Evolutionary conservation across 192 early-diverging fungal species (phyloP), one percentile per base, ranked within the genome.

Genomic region (Irineochytrium annulatum): DNA sequence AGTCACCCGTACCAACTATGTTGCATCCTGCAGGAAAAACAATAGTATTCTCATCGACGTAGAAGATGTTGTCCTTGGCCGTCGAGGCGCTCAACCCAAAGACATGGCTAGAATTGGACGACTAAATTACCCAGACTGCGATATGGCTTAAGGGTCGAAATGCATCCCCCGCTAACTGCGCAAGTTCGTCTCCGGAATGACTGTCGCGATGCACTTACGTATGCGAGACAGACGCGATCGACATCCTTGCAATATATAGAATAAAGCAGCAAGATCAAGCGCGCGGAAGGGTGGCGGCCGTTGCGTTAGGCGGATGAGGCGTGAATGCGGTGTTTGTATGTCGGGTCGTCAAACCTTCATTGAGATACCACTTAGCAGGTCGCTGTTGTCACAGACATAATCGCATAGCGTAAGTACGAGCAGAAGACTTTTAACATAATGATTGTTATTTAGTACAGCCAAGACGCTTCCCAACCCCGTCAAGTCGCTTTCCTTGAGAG

Each of bases 1-100:
- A 4, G 35, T 19, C 17, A 20, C 13, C 13, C 56, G 13, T 67
- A 78, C 79, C 62, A 26, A 81, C 55, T 31, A 76, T 55, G 52
- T 81, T 81, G 57, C 65, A 62, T 52, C 79, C 79, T 6, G 76
- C 75, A 29, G 75, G 68, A 46, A 69, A 81, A 19, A 78, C n/a
- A 17, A 76, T 48, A 14, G 79, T 81, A 33, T 73, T 74, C 41
- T 81, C 77, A 49, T 81, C 79, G 31, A 77, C 61, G 59, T 69
- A 77, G 60, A 66, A 74, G 3, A 81, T 8, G 54, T 77, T 80
- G 26, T 75, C 70, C 34, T 39, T 58, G 30, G 39, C 77, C 31
- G 19, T 41, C 29, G 63, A 57, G 2, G n/a, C 54, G 39, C 29
- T 73, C 32, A 77, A 55, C 33, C 78, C 78, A 48, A 77, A 76